phyloP scores from a whole-genome alignment of 2,329 filamentous ascomycete species.

The Falciphora oryzae region DNA sequence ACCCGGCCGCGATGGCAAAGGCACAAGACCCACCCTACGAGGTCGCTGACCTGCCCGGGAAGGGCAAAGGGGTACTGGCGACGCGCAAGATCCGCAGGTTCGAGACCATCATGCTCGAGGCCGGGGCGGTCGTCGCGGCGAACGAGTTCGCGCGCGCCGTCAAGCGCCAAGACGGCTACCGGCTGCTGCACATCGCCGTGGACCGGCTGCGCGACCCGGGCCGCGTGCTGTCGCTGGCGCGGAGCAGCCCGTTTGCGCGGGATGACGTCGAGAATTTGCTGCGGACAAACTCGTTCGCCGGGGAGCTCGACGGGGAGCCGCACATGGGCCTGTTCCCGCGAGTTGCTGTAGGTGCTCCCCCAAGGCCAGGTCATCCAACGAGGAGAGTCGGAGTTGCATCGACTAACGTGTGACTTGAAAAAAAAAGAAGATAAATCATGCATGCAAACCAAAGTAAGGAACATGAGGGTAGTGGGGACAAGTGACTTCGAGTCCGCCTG shows the following conservation, averaged over 20 bases:
- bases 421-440: conserved; percentile 27
- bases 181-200: conserved; percentile 23
- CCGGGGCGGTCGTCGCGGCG: conserved; percentile 26
- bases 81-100: conserved; percentile 25
- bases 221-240: conserved; percentile 22
- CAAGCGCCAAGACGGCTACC: conserved; percentile 22
- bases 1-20: neutral
- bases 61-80: conserved; percentile 30
- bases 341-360: neutral
- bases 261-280: conserved; percentile 29
- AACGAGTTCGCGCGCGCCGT: conserved; percentile 24
- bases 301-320: conserved; percentile 18
- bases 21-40: conserved; percentile 17
- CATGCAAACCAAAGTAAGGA: conserved; percentile 29
- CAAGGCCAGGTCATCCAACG: too few species aligned
- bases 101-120: conserved; percentile 36
- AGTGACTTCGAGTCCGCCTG: too few species aligned
- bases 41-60: conserved; percentile 26
- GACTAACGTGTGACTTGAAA: neutral
- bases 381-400: too few species aligned
- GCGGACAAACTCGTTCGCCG: conserved; percentile 28
- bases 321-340: conserved; percentile 15
- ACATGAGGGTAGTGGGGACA: too few species aligned
- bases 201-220: conserved; percentile 24
- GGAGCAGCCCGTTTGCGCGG: conserved; percentile 21